Evolutionary conservation across 2,329 filamentous ascomycete species (phyloP), one percentile per base, ranked within the genome.

Genomic region (Furcasterigmium sp.): DNA sequence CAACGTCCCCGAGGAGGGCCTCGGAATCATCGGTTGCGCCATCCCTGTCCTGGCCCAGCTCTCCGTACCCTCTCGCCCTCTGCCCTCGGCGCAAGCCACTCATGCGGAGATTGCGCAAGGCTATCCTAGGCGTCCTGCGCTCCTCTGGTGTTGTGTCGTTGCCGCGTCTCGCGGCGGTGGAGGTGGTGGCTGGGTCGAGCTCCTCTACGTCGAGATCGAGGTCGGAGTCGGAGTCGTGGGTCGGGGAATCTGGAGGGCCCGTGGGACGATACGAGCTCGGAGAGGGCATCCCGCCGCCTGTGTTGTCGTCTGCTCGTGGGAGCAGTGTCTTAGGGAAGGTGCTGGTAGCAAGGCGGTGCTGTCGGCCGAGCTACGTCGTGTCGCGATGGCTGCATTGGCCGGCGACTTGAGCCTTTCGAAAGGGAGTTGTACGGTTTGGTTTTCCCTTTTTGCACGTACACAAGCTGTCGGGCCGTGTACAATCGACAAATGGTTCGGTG

Each of bases 141-240:
- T 41, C 39, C 11, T 23, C 29, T 8, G 29, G 7, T 7, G 23
- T 7, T 26, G 23, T 13, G 39, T 41, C 29, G 29, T 30, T 29
- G 30, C n/a, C 13, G 46, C 70, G 65, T 52, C 74, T 68, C 42
- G 56, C 48, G 47, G 47, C 51, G 45, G 49, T 20, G 15, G 46
- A 46, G n/a, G 46, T 54, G 26, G 57, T 57, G 45, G 59, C 59
- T 43, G 87, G 85, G 59, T 91, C 86, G 52, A 93, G 81, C 70
- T 91, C 87, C 57, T 88, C 77, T 53, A 89, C 75, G 55, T 91
- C 85, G 56, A 93, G 73, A 50, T 87, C 84, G 53, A 84, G 78
- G 60, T 91, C 85, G 39, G 84, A 87, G 61, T 91, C 86, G 59
- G 83, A 87, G 59, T 90, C 85, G 65, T 82, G 72, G 56, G 70